Evolutionary conservation across 2,329 filamentous ascomycete species (phyloP), one percentile per base, ranked within the genome.

Genomic region (Colletotrichum melonis): DNA sequence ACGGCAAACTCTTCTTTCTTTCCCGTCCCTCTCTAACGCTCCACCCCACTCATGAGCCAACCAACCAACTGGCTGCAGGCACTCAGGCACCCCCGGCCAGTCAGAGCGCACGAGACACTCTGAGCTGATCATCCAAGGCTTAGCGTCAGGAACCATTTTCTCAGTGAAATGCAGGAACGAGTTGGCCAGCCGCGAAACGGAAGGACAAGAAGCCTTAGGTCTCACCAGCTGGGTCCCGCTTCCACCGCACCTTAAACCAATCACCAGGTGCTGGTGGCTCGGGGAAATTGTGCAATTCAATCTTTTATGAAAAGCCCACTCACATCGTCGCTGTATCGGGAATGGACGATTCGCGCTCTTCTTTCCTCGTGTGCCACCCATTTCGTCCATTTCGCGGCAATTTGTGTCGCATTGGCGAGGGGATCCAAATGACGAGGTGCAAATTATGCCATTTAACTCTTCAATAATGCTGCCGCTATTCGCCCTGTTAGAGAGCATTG

Each of bases 201-300:
- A 11, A 22, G 42, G 32, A 35, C 3, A 35, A 58, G 11, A 26
- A 24, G 54, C 28, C 32, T 22, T 26, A 16, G 24, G 38, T 54
- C 30, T 32, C 24, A 42, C 22, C n/a, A n/a, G 16, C 24, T 32
- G 7, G 19, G 42, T 19, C 42, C 42, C 42, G 42, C 42, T 49
- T 30, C 42, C 9, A 4, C 11, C 49, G 5, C 24, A n/a, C 6
- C 3, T 14, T 5, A 22, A 16, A 24, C 72, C 72, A 67, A 67
- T 72, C 26, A 57, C n/a, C 59, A 19, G 32, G 14, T 35, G 63
- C 26, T 54, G 24, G 32, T 19, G 55, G 63, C 38, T 46, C 63
- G 38, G 72, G 70, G 63, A 74, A 68, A 74, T 74, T 74, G 42
- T 74, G 72, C 63, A 74, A 68, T 72, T 46, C 62, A 54, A 56